Percentiles rank a stretch among this genome's conserved stretches.
Conservation (phyloP, 2,329 filamentous ascomycete species). For the Penicillium verrucosum region DNA sequence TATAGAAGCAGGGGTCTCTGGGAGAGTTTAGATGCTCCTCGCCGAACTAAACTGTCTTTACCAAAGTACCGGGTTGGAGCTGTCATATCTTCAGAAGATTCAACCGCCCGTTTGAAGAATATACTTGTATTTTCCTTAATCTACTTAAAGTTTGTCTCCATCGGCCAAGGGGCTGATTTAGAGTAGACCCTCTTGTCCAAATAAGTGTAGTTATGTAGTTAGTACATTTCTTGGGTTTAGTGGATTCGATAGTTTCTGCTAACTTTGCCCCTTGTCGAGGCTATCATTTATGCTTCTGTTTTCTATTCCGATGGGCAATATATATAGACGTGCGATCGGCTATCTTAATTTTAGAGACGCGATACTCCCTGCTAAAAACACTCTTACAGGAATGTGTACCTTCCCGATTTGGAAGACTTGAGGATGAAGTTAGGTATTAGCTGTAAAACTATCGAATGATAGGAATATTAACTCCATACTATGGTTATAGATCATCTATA, state of each 20-base stretch:
- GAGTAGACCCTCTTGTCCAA: neutral
- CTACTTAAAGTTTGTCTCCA: slow-evolving; percentile 1
- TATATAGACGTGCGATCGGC: neutral
- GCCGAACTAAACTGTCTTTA: neutral
- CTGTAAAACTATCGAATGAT: neutral
- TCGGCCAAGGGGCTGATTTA: neutral
- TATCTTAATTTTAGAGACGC: no score
- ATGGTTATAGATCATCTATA: neutral
- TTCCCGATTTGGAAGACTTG: neutral
- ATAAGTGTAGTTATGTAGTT: neutral
- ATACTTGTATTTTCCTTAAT: neutral
- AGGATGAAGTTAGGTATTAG: neutral
- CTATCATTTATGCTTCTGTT: neutral
- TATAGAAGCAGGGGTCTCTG: neutral
- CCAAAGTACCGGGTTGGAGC: slow-evolving; percentile 3
- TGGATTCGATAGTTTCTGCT: neutral
- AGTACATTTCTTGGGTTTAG: neutral
- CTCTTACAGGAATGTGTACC: neutral
- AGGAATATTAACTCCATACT: no score
- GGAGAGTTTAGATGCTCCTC: neutral
- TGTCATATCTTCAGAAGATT: neutral
- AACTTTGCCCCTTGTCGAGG: neutral
- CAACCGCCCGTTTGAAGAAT: slow-evolving; percentile 1
- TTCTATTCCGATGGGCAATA: neutral
- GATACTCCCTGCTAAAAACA: neutral